Evolutionary conservation across 176 grass and related monocot species (phyloP).

Genomic region (Musa troglodytarum): DNA sequence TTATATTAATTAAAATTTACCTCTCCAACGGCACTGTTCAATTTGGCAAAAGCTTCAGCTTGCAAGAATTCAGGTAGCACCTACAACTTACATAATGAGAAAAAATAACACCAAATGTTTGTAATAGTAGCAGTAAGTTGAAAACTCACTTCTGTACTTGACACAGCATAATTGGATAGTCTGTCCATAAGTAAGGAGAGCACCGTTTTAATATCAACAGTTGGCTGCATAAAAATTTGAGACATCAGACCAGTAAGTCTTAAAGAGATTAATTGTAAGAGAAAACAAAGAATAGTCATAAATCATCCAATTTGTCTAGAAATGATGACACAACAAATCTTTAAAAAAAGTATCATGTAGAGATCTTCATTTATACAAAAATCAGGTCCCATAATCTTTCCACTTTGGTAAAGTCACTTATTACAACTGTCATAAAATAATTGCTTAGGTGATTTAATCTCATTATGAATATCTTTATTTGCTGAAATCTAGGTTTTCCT

Average conservation of each 20-base stretch:
- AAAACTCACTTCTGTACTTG: slow-evolving; percentile 67
- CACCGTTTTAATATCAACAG: slow-evolving; percentile 98
- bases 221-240: slow-evolving; percentile 43
- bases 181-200: slow-evolving; percentile 91
- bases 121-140: slow-evolving; percentile 6
- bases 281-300: too few species aligned
- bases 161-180: slow-evolving; percentile 85
- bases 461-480: too few species aligned
- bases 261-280: too few species aligned
- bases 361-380: too few species aligned
- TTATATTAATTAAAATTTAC: slow-evolving; percentile 3
- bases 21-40: slow-evolving; percentile 14
- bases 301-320: too few species aligned
- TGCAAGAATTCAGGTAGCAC: slow-evolving; percentile 71
- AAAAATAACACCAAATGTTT: slow-evolving; percentile 8
- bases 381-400: too few species aligned
- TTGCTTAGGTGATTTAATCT: too few species aligned
- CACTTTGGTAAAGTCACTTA: too few species aligned
- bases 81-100: slow-evolving; percentile 58
- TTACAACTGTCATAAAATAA: too few species aligned
- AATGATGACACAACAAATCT: too few species aligned
- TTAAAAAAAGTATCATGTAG: too few species aligned
- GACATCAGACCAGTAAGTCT: background rate
- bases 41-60: slow-evolving; percentile 21
- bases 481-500: too few species aligned